Conservation (phyloP, 805 yeast genomes). For the Scheffersomyces amazonensis region DNA sequence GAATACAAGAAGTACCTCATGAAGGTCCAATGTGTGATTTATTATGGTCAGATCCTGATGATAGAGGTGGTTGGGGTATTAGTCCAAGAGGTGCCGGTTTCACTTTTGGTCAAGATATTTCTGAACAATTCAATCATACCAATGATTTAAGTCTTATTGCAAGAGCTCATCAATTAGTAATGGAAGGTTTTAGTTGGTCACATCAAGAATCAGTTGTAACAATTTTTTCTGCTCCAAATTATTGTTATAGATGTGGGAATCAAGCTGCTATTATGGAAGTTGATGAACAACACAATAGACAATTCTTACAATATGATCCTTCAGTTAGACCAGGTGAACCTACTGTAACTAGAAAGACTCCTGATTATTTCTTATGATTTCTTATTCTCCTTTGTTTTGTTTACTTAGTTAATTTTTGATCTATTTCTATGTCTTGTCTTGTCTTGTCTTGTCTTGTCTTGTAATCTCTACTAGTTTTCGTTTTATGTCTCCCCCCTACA, state of each 20-base stretch:
- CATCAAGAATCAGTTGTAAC: slow-evolving; percentile 94
- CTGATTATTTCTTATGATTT: slow-evolving; percentile 81
- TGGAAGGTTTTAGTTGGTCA: slow-evolving; percentile 96
- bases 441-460: not conserved
- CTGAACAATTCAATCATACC: slow-evolving; percentile 90
- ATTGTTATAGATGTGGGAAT: slow-evolving; percentile 96
- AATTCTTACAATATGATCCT: slow-evolving; percentile 93
- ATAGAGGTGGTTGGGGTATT: slow-evolving; percentile 97
- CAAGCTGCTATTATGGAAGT: slow-evolving; percentile 99
- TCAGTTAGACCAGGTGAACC: slow-evolving; percentile 98
- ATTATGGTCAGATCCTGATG: slow-evolving; percentile 97
- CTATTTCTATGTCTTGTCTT: too few relatives aligned
- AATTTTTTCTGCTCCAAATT: slow-evolving; percentile 92
- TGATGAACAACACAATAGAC: slow-evolving; percentile 89
- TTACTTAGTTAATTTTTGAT: not conserved
- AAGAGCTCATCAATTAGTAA: slow-evolving; percentile 95
- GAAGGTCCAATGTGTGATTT: slow-evolving; percentile 98
- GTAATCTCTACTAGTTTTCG: too few relatives aligned
- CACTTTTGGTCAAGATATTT: slow-evolving; percentile 94
- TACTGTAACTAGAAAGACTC: slow-evolving; percentile 93
- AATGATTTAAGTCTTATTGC: slow-evolving; percentile 84
- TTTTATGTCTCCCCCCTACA: too few relatives aligned
- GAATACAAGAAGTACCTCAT: slow-evolving; percentile 95
- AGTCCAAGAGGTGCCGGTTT: slow-evolving; percentile 98
- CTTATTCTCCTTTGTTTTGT: not conserved